Evolutionary conservation across 768 basidiomycete species (phyloP), one percentile per base, ranked within the genome.

Genomic region (Tylopilus balloui): DNA sequence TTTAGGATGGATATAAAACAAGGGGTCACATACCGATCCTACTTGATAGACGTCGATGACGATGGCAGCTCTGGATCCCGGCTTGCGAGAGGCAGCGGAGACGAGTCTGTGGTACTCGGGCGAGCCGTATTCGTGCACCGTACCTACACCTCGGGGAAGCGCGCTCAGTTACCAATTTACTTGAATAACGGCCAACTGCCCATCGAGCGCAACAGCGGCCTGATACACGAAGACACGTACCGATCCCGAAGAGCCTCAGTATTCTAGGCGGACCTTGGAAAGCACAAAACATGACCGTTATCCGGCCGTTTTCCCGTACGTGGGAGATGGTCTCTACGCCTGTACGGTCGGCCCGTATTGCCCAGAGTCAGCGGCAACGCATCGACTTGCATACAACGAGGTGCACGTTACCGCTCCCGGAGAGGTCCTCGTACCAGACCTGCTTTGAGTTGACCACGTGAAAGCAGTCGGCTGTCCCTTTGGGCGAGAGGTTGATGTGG

Each of bases 341-440:
- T 81, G 45, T 15, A 10, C 25, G 4, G 9, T n/a, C n/a, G n/a
- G n/a, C n/a, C n/a, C 21, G 19, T 6, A 14, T 14, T 21, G 28
- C 6, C 29, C n/a, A 13, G 10, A 10, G 19, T 45, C 31, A 41
- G 38, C 19, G 12, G 20, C 20, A 20, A 37, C 2, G 37, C 15
- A 6, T 13, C 13, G 5, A 10, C 12, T 7, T 13, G 14, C 11
- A 20, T 3, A 17, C 3, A 9, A 46, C 3, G 25, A 40, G n/a
- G 14, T 23, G 38, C 19, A 15, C 64, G 69, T 34, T 54, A 81
- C 84, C 84, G 52, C 81, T 81, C 7, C 86, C 86, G 6, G 78
- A 76, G 27, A 86, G 69, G 61, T 88, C 85, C 54, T 87, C 81
- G 57, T 88, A 88, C 84, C 84, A 88, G 7, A 84, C 83, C 46